A percentile compares a stretch with the other conserved stretches of the same genome.
These are phyloP conservation scores for Cladochytrium replicatum DNA, from an alignment of 192 early-diverging fungal species.

Conservation along the genomic window DNA sequence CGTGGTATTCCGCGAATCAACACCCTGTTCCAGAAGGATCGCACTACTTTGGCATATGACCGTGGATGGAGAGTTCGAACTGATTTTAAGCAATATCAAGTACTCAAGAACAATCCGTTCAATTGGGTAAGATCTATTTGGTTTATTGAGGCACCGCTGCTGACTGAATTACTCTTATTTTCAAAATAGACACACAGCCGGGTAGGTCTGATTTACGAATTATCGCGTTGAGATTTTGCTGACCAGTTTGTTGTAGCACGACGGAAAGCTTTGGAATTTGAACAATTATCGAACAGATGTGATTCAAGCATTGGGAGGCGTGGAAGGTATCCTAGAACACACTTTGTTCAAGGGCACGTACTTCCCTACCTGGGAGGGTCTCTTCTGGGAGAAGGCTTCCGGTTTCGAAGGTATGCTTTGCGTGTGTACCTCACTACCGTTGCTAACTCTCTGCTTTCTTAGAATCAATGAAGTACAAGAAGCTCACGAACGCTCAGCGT, in stretches of 20 bases:
- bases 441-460: slow-evolving; percentile 6
- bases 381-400: slow-evolving; percentile 88
- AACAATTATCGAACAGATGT: slow-evolving; percentile 98
- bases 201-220: too few relatives aligned
- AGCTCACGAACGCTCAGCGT: slow-evolving; percentile 96
- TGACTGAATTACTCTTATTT: too few relatives aligned
- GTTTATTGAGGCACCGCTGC: too few relatives aligned
- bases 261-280: slow-evolving; percentile 87
- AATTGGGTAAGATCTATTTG: too few relatives aligned
- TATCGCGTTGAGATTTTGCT: too few relatives aligned
- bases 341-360: slow-evolving; percentile 98
- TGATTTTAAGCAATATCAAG: slow-evolving; percentile 96
- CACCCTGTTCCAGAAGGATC: slow-evolving; percentile 96
- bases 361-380: slow-evolving; percentile 96
- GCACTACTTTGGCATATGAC: slow-evolving; percentile 98
- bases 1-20: slow-evolving; percentile 97
- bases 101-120: slow-evolving; percentile 92
- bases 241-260: slow-evolving; percentile 66
- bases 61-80: slow-evolving; percentile 97
- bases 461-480: slow-evolving; percentile 64
- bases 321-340: slow-evolving; percentile 98
- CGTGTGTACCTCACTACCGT: neutral
- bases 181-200: too few relatives aligned
- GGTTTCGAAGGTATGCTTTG: slow-evolving; percentile 43
- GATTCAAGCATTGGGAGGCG: slow-evolving; percentile 97